These are phyloP conservation scores for Asterionellopsis glacialis DNA, from an alignment of 108 stramenopile genomes.

Conservation along the genomic window DNA sequence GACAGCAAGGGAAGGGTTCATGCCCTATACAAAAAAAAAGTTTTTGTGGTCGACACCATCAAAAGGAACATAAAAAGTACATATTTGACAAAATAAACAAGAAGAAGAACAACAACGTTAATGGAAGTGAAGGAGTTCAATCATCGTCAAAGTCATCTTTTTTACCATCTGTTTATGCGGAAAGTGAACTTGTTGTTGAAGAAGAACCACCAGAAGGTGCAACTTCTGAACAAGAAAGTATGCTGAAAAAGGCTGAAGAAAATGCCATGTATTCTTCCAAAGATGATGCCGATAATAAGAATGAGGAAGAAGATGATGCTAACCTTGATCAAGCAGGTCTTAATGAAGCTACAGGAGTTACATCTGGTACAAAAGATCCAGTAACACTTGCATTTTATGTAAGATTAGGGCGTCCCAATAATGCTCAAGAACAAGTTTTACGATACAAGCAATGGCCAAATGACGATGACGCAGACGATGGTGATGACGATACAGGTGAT, in stretches of 20 bases:
- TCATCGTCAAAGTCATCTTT: constrained; percentile 4
- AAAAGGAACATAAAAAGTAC: constrained; percentile 62
- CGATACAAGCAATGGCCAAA: constrained; percentile 72
- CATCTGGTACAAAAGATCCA: constrained; percentile 49
- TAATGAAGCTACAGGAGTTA: constrained; percentile 52
- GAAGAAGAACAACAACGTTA: constrained; percentile 8
- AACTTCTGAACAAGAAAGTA: constrained; percentile 16
- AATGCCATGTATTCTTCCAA: constrained; percentile 22
- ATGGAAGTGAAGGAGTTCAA: neutral
- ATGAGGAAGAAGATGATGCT: constrained; percentile 43
- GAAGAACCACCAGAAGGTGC: constrained; percentile 50
- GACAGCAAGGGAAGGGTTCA: constrained; percentile 49
- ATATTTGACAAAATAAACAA: constrained; percentile 19
- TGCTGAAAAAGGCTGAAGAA: constrained; percentile 10
- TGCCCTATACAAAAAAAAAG: constrained; percentile 57
- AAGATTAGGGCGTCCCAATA: constrained; percentile 37
- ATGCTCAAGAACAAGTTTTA: constrained; percentile 71
- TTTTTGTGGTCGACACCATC: constrained; percentile 72
- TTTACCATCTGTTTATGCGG: constrained; percentile 62
- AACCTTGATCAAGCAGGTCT: constrained; percentile 78
- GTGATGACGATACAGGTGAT: constrained; percentile 11
- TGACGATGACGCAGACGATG: constrained; percentile 13
- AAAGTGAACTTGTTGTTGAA: constrained; percentile 79
- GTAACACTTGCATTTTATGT: constrained; percentile 70
- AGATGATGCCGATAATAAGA: constrained; percentile 29